Evolutionary conservation across 305 asterid genomes (phyloP).

Genomic region (Fraxinus greggii): DNA sequence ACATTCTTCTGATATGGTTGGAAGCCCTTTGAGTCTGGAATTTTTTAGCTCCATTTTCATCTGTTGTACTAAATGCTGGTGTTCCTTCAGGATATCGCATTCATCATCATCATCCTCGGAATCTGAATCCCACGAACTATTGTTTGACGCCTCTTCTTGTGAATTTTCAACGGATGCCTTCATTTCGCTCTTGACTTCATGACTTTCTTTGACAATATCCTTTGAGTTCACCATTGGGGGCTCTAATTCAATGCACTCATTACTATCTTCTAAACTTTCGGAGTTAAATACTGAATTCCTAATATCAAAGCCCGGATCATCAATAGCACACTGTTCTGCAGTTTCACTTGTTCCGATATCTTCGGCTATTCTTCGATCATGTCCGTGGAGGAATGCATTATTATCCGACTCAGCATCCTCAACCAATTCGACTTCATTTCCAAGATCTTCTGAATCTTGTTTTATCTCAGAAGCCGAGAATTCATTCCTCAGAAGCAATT

Average conservation of each 20-base stretch:
- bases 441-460: constrained; percentile 17
- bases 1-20: constrained; percentile 86
- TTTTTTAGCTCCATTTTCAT: constrained; percentile 77
- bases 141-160: constrained; percentile 6
- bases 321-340: not conserved
- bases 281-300: not conserved
- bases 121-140: constrained; percentile 34
- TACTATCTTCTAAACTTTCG: constrained; percentile 26
- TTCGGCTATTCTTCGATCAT: constrained; percentile 17
- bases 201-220: not conserved
- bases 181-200: constrained; percentile 5
- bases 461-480: not conserved
- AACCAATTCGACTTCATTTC: not conserved
- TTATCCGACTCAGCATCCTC: not conserved
- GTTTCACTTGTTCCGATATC: not conserved
- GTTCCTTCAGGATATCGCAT: constrained; percentile 58
- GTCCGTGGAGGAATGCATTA: constrained; percentile 23
- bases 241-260: constrained; percentile 56
- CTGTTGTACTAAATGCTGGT: constrained; percentile 64
- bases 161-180: constrained; percentile 2
- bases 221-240: constrained; percentile 16
- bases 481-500: not conserved
- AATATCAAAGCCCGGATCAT: not conserved
- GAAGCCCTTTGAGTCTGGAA: constrained; percentile 58
- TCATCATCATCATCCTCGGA: constrained; percentile 54